Base-by-base conservation (phyloP, 1,284 basidiomycete genomes). In the Malassezia cuniculi region DNA sequence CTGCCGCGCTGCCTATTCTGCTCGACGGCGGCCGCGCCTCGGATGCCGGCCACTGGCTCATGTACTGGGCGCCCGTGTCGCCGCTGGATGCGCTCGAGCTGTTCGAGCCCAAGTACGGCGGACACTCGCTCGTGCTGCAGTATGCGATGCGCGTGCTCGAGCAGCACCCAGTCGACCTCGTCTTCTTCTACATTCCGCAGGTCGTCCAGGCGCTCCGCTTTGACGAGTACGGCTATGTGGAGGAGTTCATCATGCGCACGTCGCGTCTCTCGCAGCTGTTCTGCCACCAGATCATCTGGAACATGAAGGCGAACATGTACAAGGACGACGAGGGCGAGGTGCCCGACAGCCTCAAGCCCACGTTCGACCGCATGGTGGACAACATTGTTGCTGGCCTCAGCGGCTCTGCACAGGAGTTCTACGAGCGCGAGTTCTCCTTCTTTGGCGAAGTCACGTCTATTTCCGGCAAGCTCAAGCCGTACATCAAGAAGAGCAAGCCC, bases 251-350 rank as follows among this genome's bases (percentile, higher is more conserved):
- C 60, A 89, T 89, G 54, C 87, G 95, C 70, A 94, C 90, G 0
- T 83, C 89, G 9, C 90, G 87, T 70, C 86, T 97, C 48, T 95
- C 89, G 4, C 90, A 94, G 68, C 71, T 89, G 8, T 99, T 99
- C 73, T 99, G 93, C 64, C 93, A 99, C 68, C 93, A 99, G 71
- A 97, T 97, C 50, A 86, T 99, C 52, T 99, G 93, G 93, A 99
- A 97, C 69, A 97, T 97, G 93, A 93, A 93, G 63, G 93, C 93
- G 4, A 99, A 99, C 66, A 85, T 81, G 48, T 94, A 80, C 69
- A 85, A 82, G 57, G 93, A 90, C 59, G 93, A 97, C 44, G 42
- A 59, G 11, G 61, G 47, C 57, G 73, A 74, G 9, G 75, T 81
- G 48, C 80, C 84, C 57, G 93, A 99, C 70, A 74, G 85, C 1